Percentiles rank a stretch among this genome's conserved stretches.
Conservation (phyloP, 768 basidiomycete species). For the Auriscalpium microsporum region DNA sequence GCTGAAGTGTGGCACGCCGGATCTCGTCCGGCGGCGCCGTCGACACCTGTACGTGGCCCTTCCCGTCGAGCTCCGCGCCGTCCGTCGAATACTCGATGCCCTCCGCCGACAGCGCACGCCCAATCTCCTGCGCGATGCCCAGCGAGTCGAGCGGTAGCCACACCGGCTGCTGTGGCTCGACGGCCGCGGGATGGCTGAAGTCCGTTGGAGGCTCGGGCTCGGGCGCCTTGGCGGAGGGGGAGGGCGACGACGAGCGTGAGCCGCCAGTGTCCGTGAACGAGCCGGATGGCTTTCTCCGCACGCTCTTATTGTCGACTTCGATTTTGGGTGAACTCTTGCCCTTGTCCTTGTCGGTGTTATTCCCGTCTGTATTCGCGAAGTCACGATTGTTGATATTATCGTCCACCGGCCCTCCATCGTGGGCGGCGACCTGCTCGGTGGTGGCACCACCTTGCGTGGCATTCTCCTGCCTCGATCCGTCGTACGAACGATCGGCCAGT, state of each 20-base stretch:
- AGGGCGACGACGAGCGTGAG: slow-evolving; percentile 1
- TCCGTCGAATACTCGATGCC: slow-evolving; percentile 43
- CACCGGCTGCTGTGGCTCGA: slow-evolving; percentile 63
- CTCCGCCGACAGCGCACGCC: slow-evolving; percentile 38
- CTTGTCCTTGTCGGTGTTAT: slow-evolving; percentile 2
- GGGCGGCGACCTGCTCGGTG: neutral
- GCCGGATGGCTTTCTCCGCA: neutral
- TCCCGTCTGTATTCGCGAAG: neutral
- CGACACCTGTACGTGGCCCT: slow-evolving; percentile 50
- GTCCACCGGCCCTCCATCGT: neutral
- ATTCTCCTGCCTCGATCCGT: neutral
- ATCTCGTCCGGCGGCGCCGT: slow-evolving; percentile 34
- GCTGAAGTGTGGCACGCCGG: neutral
- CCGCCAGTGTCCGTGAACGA: slow-evolving; percentile 1
- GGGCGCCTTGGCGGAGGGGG: slow-evolving; percentile 18
- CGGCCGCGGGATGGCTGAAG: slow-evolving; percentile 82
- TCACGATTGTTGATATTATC: neutral
- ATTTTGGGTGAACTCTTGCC: neutral
- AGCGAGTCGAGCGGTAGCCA: slow-evolving; percentile 78
- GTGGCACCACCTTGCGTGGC: neutral
- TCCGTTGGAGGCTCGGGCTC: slow-evolving; percentile 30
- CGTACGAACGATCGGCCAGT: slow-evolving; percentile 61
- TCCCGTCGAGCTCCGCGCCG: slow-evolving; percentile 50
- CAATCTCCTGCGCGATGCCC: slow-evolving; percentile 62
- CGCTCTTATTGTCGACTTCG: neutral